phyloP scores from a whole-genome alignment of 352 stramenopile genomes.

The Ophiocytium majus region DNA sequence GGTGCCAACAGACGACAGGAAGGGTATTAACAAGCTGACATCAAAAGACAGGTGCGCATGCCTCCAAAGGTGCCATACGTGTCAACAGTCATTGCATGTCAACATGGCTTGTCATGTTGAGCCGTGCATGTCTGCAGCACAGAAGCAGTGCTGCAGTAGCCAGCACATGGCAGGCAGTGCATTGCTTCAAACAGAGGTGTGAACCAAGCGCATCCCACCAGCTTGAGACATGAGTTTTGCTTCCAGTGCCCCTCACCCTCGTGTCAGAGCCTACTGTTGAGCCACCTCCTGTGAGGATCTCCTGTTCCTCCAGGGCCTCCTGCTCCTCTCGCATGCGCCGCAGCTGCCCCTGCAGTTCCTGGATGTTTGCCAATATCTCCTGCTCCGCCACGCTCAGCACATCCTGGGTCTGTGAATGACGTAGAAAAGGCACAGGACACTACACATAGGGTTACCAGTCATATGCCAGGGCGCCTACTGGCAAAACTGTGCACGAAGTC shows the following conservation, averaged over 20 bases:
- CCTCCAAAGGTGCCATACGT: neutral
- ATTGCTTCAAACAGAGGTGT: too few relatives aligned
- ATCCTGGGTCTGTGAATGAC: conserved; percentile 56
- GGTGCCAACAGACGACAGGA: neutral
- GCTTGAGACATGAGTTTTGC: too few relatives aligned
- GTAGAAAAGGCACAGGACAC: too few relatives aligned
- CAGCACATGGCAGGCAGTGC: too few relatives aligned
- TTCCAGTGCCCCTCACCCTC: conserved; percentile 7
- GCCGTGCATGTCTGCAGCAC: too few relatives aligned
- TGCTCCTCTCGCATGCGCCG: conserved; percentile 56
- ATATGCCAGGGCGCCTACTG: too few relatives aligned
- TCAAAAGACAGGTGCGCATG: conserved; percentile 2
- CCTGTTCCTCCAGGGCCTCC: conserved; percentile 24
- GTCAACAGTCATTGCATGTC: conserved; percentile 15
- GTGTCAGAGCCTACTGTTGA: neutral
- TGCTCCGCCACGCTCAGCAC: conserved; percentile 75
- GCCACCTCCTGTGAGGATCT: neutral
- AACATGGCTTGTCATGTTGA: too few relatives aligned
- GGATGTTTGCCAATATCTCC: conserved; percentile 80
- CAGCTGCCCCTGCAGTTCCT: conserved; percentile 80
- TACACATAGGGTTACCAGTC: too few relatives aligned
- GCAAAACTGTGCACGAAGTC: too few relatives aligned
- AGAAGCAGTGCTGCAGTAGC: too few relatives aligned
- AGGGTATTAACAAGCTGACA: too few relatives aligned
- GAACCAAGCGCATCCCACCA: too few relatives aligned